phyloP scores from a whole-genome alignment of 495 filamentous ascomycete species.

The Aeminium ludgeri region DNA sequence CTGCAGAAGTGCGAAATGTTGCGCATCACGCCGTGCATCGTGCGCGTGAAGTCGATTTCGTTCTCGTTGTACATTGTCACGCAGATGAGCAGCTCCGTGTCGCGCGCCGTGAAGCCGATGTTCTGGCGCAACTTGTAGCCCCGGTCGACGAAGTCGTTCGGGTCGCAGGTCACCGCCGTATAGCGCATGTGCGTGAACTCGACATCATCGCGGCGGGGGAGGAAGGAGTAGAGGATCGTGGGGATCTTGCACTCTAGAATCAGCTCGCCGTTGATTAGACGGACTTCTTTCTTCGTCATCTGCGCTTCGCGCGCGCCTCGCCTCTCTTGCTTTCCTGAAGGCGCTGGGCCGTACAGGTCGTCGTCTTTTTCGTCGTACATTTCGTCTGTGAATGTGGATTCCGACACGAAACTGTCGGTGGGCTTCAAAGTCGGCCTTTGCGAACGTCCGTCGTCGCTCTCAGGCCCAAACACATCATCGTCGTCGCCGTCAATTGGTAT shows the following conservation, averaged over 20 bases:
- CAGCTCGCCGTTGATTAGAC: constrained; percentile 89
- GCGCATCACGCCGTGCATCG: constrained; percentile 97
- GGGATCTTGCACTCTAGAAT: constrained; percentile 98
- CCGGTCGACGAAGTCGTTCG: constrained; percentile 73
- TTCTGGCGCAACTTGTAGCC: constrained; percentile 96
- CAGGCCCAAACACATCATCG: constrained; percentile 65
- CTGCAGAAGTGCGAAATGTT: constrained; percentile 95
- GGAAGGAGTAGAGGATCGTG: constrained; percentile 87
- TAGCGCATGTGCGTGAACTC: constrained; percentile 99
- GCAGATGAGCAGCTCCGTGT: constrained; percentile 97
- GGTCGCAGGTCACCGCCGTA: constrained; percentile 97
- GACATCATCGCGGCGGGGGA: constrained; percentile 76
- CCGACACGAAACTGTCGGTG: constrained; percentile 46
- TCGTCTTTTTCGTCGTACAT: constrained; percentile 27
- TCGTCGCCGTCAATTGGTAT: constrained; percentile 41
- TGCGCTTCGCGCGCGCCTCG: constrained; percentile 70
- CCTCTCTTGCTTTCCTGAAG: constrained; percentile 67
- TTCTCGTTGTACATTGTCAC: constrained; percentile 99
- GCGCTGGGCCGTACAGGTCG: constrained; percentile 74
- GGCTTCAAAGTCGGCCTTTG: constrained; percentile 33
- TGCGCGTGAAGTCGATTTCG: constrained; percentile 87
- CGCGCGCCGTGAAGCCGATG: constrained; percentile 64
- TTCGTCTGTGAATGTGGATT: constrained; percentile 49
- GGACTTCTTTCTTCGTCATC: constrained; percentile 85
- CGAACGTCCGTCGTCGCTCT: constrained; percentile 25